Evolutionary conservation across 2,329 filamentous ascomycete species (phyloP), one percentile per base, ranked within the genome.

Genomic region (Botrytis pseudocinerea): DNA sequence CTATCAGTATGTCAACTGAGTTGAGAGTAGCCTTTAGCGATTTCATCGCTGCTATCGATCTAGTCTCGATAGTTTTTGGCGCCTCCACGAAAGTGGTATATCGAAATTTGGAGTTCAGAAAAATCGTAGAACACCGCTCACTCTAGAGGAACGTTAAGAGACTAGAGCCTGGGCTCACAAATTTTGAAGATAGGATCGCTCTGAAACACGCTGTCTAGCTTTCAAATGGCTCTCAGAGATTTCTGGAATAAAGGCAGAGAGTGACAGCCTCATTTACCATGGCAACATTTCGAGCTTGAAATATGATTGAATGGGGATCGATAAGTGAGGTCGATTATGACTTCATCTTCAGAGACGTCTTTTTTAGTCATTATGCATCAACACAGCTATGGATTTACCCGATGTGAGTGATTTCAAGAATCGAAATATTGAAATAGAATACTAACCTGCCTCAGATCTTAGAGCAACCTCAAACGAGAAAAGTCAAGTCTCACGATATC

Each of bases 341-440:
- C 22, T 60, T 63, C 12, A 76, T 35, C 16, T 81, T 82, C 59
- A 77, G 76, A 59, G 75, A 72, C 6, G 76, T 78, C 38, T 68
- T 82, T 28, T 75, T 74, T 54, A 77, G 74, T 12, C 78, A 81
- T 73, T 76, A 76, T 1, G 74, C 77, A 38, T 74, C 71, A 20
- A 81, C 81, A 72, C 74, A 79, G 28, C 70, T 81, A 69, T 68
- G 81, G 48, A 70, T 81, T 81, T 14, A 73, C 74, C 25, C 48
- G 80, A 74, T 80, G 76, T 78, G 32, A 73, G 74, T 69, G 14
- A 3, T 40, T 10, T 5, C 10, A n/a, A 54, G 1, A 6, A 40
- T 35, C 35, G 1, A 68, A 25, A 4, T n/a, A 12, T 25, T 28
- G 18, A 59, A 16, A 2, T 1, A 32, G 4, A 25, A n/a, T 22